These are phyloP conservation scores for Biscutella laevigata DNA, from an alignment of 441 rosid species.

Conservation along the genomic window DNA sequence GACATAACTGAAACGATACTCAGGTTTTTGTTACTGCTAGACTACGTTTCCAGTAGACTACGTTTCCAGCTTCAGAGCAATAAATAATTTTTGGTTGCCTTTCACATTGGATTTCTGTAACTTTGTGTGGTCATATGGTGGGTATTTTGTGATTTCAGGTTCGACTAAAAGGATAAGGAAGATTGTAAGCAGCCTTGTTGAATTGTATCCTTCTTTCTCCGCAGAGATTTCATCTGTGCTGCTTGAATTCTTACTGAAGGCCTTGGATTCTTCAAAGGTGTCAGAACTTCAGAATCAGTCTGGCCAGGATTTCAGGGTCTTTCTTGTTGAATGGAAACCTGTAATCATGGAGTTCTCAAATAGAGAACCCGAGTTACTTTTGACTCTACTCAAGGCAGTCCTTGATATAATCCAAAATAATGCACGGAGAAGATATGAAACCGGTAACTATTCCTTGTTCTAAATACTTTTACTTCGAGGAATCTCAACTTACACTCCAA, in stretches of 20 bases:
- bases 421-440: slow-evolving; percentile 38
- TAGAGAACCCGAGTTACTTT: slow-evolving; percentile 71
- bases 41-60: neutral
- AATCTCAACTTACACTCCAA: neutral
- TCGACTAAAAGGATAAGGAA: slow-evolving; percentile 42
- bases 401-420: slow-evolving; percentile 45
- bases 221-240: slow-evolving; percentile 62
- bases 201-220: slow-evolving; percentile 57
- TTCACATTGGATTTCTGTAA: neutral
- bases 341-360: slow-evolving; percentile 45
- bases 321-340: slow-evolving; percentile 58
- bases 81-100: neutral
- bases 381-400: slow-evolving; percentile 56
- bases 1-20: neutral
- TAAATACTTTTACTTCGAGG: neutral
- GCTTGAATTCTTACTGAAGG: slow-evolving; percentile 52
- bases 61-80: neutral
- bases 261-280: slow-evolving; percentile 39
- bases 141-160: slow-evolving; percentile 39
- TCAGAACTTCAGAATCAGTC: slow-evolving; percentile 31
- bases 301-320: slow-evolving; percentile 27
- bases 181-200: slow-evolving; percentile 48
- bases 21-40: neutral
- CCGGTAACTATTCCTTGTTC: slow-evolving; percentile 32
- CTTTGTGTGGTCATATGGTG: slow-evolving; percentile 7